Conservation (phyloP, 2,329 filamentous ascomycete species). For the Pseudocercospora ulei region DNA sequence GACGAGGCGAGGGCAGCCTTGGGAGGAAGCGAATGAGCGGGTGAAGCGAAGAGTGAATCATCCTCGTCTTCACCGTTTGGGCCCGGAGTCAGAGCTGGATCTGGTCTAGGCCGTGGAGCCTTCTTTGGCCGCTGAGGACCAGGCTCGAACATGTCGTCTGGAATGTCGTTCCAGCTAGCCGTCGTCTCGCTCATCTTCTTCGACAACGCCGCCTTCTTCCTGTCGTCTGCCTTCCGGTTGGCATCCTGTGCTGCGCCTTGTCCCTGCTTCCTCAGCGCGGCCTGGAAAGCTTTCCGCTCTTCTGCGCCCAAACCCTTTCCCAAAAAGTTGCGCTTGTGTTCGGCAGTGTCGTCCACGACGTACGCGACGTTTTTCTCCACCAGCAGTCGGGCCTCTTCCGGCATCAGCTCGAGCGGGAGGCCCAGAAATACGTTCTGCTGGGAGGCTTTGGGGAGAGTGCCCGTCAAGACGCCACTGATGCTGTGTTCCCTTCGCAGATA, state of each 20-base stretch:
- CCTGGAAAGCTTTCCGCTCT: constrained; percentile 54
- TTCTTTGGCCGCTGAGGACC: constrained; percentile 17
- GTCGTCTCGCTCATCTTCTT: constrained; percentile 37
- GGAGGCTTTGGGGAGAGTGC: constrained; percentile 80
- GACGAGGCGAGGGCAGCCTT: constrained; percentile 17
- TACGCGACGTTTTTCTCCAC: constrained; percentile 67
- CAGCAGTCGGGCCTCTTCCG: constrained; percentile 76
- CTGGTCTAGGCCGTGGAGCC: constrained; percentile 15
- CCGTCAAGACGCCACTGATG: constrained; percentile 76
- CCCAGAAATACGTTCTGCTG: constrained; percentile 93
- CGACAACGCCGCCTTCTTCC: constrained; percentile 43
- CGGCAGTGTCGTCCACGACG: constrained; percentile 66
- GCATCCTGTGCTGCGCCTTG: constrained; percentile 42
- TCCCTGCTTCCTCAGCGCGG: constrained; percentile 48
- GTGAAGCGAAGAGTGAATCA: constrained; percentile 28
- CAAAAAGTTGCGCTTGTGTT: constrained; percentile 57
- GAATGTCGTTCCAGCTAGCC: constrained; percentile 33
- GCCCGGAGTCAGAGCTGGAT: constrained; percentile 8
- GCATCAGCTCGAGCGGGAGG: constrained; percentile 77
- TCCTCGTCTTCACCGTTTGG: constrained; percentile 23
- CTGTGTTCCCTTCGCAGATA: constrained; percentile 69
- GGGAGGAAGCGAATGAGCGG: constrained; percentile 20
- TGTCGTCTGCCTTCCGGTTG: constrained; percentile 42
- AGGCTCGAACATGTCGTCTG: constrained; percentile 32
- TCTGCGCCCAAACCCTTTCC: constrained; percentile 42